Percentiles rank a stretch among this genome's conserved stretches.
Evolutionary conservation across 169 alveolate species (phyloP).

Genomic region (Ophryocystis elektroscirrha): DNA sequence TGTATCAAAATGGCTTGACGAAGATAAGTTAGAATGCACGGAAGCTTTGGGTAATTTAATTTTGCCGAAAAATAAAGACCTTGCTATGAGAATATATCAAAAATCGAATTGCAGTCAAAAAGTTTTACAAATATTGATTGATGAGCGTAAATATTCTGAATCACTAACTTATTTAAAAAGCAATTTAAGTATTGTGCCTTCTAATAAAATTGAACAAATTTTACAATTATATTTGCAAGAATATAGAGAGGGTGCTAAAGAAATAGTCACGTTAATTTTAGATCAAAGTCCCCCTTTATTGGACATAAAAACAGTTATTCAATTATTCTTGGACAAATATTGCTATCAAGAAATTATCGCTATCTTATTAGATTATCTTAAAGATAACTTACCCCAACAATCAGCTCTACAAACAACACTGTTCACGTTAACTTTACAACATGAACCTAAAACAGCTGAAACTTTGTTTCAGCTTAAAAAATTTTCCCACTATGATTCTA

Average conservation of each 20-base stretch:
- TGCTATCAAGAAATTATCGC: background rate
- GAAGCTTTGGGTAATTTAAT: constrained; percentile 87
- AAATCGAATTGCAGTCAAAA: constrained; percentile 56
- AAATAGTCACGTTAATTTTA: constrained; percentile 23
- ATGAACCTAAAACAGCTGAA: background rate
- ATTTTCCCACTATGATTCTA: constrained; percentile 84
- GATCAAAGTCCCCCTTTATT: constrained; percentile 1
- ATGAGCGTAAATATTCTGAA: constrained; percentile 71
- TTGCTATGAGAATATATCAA: constrained; percentile 69
- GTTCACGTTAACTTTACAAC: background rate
- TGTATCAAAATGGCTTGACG: constrained; percentile 80
- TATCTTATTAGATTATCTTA: background rate
- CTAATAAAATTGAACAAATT: constrained; percentile 24
- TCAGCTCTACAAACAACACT: background rate
- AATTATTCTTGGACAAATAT: background rate
- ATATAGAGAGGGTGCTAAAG: constrained; percentile 26
- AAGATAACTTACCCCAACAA: constrained; percentile 15
- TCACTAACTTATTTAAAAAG: constrained; percentile 40
- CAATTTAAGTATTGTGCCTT: constrained; percentile 20
- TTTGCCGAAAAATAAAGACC: constrained; percentile 53
- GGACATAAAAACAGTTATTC: background rate
- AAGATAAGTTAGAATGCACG: constrained; percentile 82
- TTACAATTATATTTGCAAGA: constrained; percentile 21
- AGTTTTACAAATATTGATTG: constrained; percentile 70
- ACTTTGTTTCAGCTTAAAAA: constrained; percentile 32